These are phyloP conservation scores for Puccinellia tenuiflora DNA, from an alignment of 176 grass and related monocot species.

Conservation along the genomic window DNA sequence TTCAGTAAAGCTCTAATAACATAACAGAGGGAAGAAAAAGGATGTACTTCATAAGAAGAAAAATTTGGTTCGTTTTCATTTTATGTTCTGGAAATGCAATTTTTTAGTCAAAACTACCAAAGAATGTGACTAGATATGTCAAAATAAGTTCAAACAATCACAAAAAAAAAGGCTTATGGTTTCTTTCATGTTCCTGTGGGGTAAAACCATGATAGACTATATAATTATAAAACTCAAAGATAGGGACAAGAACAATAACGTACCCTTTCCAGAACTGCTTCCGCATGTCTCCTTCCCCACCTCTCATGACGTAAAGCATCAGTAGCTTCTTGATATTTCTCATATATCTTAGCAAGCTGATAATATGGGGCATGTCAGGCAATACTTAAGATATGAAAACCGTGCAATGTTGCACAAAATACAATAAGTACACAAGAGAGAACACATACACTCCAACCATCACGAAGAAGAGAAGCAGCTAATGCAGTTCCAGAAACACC, in stretches of 20 bases:
- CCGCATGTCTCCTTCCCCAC: constrained; percentile 79
- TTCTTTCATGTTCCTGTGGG: neutral
- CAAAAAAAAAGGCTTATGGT: neutral
- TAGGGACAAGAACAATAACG: constrained; percentile 10
- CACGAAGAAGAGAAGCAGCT: constrained; percentile 90
- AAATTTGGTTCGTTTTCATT: neutral
- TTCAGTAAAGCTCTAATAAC: constrained; percentile 13
- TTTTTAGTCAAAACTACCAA: neutral
- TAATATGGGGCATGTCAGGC: constrained; percentile 1
- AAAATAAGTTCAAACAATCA: neutral
- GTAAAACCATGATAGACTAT: neutral
- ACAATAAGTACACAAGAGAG: constrained; percentile 11
- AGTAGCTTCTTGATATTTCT: constrained; percentile 96
- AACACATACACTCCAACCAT: constrained; percentile 91
- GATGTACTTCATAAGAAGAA: neutral
- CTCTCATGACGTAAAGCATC: constrained; percentile 91
- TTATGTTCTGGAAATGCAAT: neutral
- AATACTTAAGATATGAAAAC: constrained; percentile 24
- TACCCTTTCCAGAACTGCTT: constrained; percentile 93
- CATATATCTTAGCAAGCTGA: constrained; percentile 98
- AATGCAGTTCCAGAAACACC: constrained; percentile 95
- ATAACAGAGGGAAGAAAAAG: neutral
- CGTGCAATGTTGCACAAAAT: neutral
- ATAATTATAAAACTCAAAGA: neutral
- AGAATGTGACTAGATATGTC: neutral